Percentiles rank a stretch among this genome's conserved stretches.
phyloP scores from a whole-genome alignment of 2,329 filamentous ascomycete species.

The Thermomyces lanuginosus region DNA sequence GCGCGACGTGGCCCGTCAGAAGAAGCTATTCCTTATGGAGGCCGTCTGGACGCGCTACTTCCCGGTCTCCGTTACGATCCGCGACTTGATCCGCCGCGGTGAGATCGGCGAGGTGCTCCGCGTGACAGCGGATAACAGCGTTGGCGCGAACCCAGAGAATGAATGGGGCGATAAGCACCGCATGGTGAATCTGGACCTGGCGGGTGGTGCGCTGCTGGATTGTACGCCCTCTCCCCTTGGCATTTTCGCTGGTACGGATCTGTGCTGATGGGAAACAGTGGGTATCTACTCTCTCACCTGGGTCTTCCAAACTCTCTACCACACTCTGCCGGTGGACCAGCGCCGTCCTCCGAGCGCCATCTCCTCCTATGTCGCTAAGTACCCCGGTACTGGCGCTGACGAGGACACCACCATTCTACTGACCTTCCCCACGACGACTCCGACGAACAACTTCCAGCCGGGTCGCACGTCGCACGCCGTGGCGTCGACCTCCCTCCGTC shows the following conservation, averaged over 20 bases:
- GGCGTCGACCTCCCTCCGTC: slow-evolving; percentile 48
- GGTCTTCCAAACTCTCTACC: slow-evolving; percentile 80
- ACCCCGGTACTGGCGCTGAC: slow-evolving; percentile 55
- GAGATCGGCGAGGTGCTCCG: slow-evolving; percentile 43
- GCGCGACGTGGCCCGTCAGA: slow-evolving; percentile 53
- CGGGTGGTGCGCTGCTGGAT: slow-evolving; percentile 68
- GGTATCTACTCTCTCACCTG: slow-evolving; percentile 82
- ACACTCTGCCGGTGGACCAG: slow-evolving; percentile 47
- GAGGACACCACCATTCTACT: slow-evolving; percentile 64
- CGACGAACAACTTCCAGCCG: slow-evolving; percentile 22
- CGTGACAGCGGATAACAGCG: slow-evolving; percentile 44
- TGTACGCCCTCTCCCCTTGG: slow-evolving; percentile 19
- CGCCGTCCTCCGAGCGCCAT: slow-evolving; percentile 52
- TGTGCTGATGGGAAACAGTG: slow-evolving; percentile 24
- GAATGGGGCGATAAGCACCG: slow-evolving; percentile 48
- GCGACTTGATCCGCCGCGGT: slow-evolving; percentile 39
- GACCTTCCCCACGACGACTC: slow-evolving; percentile 48
- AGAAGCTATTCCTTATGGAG: slow-evolving; percentile 66
- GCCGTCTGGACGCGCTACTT: slow-evolving; percentile 85
- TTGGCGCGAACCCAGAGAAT: slow-evolving; percentile 45
- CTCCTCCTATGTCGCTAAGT: slow-evolving; percentile 53
- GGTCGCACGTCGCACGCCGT: slow-evolving; percentile 49
- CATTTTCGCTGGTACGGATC: not conserved
- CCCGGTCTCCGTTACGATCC: slow-evolving; percentile 59
- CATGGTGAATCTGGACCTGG: slow-evolving; percentile 70